A percentile compares a stretch with the other conserved stretches of the same genome.
Evolutionary conservation across 768 basidiomycete species (phyloP).

Genomic region (Boletus pseudo-olivaceus): DNA sequence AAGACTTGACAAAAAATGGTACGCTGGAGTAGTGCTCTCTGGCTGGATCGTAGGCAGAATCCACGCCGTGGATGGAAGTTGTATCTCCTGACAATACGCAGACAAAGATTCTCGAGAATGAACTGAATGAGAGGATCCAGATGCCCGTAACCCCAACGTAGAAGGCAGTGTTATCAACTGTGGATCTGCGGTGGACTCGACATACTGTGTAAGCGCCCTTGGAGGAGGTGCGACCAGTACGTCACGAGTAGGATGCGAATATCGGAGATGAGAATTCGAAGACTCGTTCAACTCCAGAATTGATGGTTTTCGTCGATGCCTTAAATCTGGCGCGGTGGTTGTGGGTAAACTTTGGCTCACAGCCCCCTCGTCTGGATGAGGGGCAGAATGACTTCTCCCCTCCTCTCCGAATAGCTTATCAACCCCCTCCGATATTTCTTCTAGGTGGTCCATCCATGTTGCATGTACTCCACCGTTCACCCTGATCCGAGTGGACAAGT

Average conservation of each 20-base stretch:
- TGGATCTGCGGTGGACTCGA: conserved; percentile 53
- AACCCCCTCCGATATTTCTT: conserved; percentile 60
- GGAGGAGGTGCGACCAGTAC: conserved; percentile 65
- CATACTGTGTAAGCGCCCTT: conserved; percentile 71
- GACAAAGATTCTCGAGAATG: conserved; percentile 7
- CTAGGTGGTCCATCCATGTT: conserved; percentile 66
- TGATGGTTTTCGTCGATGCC: conserved; percentile 45
- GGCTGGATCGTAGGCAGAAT: conserved; percentile 35
- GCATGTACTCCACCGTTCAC: conserved; percentile 43
- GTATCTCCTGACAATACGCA: background rate
- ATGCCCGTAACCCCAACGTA: conserved; percentile 60
- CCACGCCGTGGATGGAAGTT: background rate
- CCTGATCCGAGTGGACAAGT: conserved; percentile 50
- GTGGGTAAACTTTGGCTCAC: conserved; percentile 48
- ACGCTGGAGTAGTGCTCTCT: conserved; percentile 53
- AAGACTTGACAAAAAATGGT: conserved; percentile 59
- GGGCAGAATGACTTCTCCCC: conserved; percentile 2
- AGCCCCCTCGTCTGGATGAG: conserved; percentile 16
- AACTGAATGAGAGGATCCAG: conserved; percentile 27
- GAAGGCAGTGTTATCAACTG: conserved; percentile 60
- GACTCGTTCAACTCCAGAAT: conserved; percentile 36
- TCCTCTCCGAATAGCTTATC: conserved; percentile 50
- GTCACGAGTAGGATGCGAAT: conserved; percentile 49
- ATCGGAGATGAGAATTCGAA: conserved; percentile 40
- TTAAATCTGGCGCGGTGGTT: conserved; percentile 29